Conservation (phyloP, 768 basidiomycete species). For the Phanerochaete sordida region DNA sequence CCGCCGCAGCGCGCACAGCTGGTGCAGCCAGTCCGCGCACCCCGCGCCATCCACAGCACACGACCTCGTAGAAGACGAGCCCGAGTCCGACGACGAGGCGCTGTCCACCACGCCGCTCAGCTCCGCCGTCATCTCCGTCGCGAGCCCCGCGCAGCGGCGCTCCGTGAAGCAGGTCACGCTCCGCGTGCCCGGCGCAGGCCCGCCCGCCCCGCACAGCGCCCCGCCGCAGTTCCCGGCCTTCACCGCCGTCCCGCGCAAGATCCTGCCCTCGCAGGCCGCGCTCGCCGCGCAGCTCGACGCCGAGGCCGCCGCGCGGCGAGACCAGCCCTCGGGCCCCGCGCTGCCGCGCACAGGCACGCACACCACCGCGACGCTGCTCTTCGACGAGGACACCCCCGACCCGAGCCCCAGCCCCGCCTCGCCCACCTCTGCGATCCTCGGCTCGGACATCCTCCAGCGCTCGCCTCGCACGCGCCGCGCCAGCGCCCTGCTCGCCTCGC, state of each 20-base stretch:
- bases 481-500: background rate
- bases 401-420: background rate
- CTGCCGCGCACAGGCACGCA: too few relatives aligned
- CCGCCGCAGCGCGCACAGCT: slow-evolving; percentile 1
- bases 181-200: background rate
- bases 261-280: slow-evolving; percentile 21
- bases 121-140: slow-evolving; percentile 11
- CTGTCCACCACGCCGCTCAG: slow-evolving; percentile 7
- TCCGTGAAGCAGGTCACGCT: slow-evolving; percentile 2
- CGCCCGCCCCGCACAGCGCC: slow-evolving; percentile 14
- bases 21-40: slow-evolving; percentile 2
- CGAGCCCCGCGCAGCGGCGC: slow-evolving; percentile 1
- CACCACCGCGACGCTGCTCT: background rate
- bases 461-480: background rate
- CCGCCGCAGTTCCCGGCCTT: slow-evolving; percentile 14
- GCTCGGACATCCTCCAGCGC: slow-evolving; percentile 7
- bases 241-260: slow-evolving; percentile 13
- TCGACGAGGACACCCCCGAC: background rate
- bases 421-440: slow-evolving; percentile 7
- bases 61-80: too few relatives aligned
- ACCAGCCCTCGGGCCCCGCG: too few relatives aligned
- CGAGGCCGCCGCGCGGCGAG: background rate
- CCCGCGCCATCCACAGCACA: background rate
- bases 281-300: slow-evolving; percentile 16
- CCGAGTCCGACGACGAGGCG: too few relatives aligned